Base-by-base conservation (phyloP, 805 yeast genomes). In the Pachysolen tannophilus region DNA sequence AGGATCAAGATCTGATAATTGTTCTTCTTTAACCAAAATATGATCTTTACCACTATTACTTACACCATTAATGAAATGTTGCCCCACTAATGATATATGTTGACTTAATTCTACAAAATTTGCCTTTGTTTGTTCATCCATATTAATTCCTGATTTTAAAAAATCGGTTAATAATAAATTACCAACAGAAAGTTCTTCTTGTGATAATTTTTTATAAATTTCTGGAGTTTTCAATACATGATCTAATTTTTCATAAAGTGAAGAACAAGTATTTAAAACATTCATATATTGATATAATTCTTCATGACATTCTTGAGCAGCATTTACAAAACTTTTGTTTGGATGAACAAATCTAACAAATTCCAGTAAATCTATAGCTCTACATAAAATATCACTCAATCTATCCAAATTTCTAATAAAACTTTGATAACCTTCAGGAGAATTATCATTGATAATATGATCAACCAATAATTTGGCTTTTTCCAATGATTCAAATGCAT, bases 241-340 rank as follows among this genome's bases (percentile, higher is more conserved):
- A 16, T 69, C 67, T 27, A 92, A 65, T 30, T 72, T 74, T 31
- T 61, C 56, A 49, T 78, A 85, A 20, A 92, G 63, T 25, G 72
- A 79, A 11, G 77, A 82, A 36, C 85, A 80, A 2, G 97, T 88
- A 55, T 92, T 92, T 30, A 92, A 63, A 35, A 81, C 71, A 56
- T 87, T 92, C 98, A 92, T 92, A 56, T 80, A 88, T 50, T 87
- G 94, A 56, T 81, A 90, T 82, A 90, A 75, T 43, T 75, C 65
- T 46, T 85, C 94, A 52, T 90, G 96, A 25, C 92, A 82, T 29
- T 72, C 68, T 50, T 90, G 95, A 2, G 98, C 95, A 2, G 87
- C 88, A 26, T 66, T 67, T 8, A 82, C 67, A 68, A 84, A 86
- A 13, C 63, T 56, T 33, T 63, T 63, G 43, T 78, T 72, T 1